Evolutionary conservation across 2,329 filamentous ascomycete genomes (phyloP).

Genomic region (Paracamarosporium sp.): DNA sequence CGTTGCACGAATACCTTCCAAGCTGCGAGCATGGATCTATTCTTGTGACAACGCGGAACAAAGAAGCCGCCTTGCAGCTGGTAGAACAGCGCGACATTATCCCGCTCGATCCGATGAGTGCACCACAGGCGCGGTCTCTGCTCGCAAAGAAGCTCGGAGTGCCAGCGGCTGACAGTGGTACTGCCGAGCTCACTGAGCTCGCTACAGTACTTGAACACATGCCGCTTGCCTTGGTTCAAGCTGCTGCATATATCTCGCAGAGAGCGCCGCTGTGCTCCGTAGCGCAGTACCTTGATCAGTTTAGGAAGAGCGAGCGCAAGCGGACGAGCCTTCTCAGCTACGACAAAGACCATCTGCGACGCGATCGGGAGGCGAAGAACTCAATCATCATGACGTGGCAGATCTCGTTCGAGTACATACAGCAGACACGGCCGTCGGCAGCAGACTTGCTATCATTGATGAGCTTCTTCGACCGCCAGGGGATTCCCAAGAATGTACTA

Average conservation of each 20-base stretch:
- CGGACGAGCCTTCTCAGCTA: slow-evolving; percentile 8
- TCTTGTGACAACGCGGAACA: slow-evolving; percentile 9
- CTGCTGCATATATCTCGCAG: slow-evolving; percentile 38
- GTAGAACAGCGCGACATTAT: slow-evolving; percentile 18
- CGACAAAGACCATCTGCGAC: slow-evolving; percentile 1
- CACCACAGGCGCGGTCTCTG: slow-evolving; percentile 28
- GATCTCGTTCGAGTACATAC: slow-evolving; percentile 5
- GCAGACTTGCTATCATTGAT: slow-evolving; percentile 10
- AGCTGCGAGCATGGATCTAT: slow-evolving; percentile 3
- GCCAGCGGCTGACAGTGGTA: slow-evolving; percentile 15
- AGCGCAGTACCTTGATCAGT: slow-evolving; percentile 9
- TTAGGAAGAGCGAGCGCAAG: slow-evolving; percentile 3
- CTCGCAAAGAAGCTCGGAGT: slow-evolving; percentile 27
- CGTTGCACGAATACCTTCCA: slow-evolving; percentile 3
- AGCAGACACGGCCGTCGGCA: slow-evolving; percentile 5
- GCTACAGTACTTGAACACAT: slow-evolving; percentile 37
- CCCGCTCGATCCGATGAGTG: slow-evolving; percentile 23
- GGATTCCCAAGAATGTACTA: background rate
- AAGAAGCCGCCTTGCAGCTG: background rate
- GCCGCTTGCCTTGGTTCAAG: slow-evolving; percentile 44
- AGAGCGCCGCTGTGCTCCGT: slow-evolving; percentile 2
- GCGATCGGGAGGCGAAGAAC: slow-evolving; percentile 7
- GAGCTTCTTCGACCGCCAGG: slow-evolving; percentile 4
- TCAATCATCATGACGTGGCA: background rate
- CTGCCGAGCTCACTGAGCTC: slow-evolving; percentile 19